A percentile compares a stretch with the other conserved stretches of the same genome.
Evolutionary conservation across 2,329 filamentous ascomycete species (phyloP).

Genomic region (Colletotrichum musicola): DNA sequence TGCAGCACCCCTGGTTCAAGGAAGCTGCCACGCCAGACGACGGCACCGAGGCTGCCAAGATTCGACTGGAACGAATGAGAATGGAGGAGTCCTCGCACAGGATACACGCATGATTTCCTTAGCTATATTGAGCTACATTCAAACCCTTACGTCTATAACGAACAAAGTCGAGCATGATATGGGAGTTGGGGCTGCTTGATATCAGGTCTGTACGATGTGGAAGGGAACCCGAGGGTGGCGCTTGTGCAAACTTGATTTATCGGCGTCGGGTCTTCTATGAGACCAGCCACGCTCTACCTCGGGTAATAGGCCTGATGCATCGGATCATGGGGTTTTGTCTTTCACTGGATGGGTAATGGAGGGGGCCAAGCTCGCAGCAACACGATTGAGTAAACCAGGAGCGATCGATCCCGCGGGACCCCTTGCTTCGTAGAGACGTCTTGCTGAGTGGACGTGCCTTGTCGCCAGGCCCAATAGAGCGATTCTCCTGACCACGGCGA

Average conservation of each 20-base stretch:
- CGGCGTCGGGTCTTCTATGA: constrained; percentile 16
- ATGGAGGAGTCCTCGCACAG: constrained; percentile 54
- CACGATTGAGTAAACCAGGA: constrained; percentile 27
- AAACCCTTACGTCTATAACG: constrained; percentile 40
- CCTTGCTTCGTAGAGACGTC: constrained; percentile 36
- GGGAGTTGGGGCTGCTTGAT: constrained; percentile 40
- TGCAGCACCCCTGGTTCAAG: constrained; percentile 77
- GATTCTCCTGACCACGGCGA: constrained; percentile 30
- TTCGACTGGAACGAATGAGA: constrained; percentile 66
- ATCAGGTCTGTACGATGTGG: constrained; percentile 39
- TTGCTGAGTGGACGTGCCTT: constrained; percentile 28
- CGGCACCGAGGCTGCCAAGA: constrained; percentile 76
- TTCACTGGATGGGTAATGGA: constrained; percentile 17
- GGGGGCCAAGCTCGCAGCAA: constrained; percentile 38
- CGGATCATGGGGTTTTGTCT: constrained; percentile 24
- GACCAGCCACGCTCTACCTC: constrained; percentile 19
- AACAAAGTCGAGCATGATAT: constrained; percentile 40
- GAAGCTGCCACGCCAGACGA: constrained; percentile 74
- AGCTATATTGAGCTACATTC: constrained; percentile 26
- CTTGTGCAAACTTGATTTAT: constrained; percentile 38
- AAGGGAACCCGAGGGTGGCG: constrained; percentile 29
- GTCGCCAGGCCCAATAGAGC: constrained; percentile 40
- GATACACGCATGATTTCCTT: constrained; percentile 33
- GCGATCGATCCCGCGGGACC: constrained; percentile 16
- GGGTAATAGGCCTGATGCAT: constrained; percentile 30